phyloP scores from a whole-genome alignment of 257 asterid species.

The Fraxinus cuspidata region DNA sequence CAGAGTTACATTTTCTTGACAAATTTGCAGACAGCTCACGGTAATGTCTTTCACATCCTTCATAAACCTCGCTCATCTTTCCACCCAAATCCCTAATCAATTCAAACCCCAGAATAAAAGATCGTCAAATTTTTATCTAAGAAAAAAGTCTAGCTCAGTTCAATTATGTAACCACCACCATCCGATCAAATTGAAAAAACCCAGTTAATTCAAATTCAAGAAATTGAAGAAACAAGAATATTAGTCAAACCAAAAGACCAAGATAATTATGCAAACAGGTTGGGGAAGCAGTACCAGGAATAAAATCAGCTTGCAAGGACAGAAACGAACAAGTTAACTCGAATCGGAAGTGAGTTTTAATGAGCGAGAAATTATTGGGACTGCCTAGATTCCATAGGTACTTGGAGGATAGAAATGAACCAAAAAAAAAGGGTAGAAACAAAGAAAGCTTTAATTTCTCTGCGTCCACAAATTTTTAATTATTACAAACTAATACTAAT shows the following conservation, averaged over 20 bases:
- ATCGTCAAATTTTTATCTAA: neutral
- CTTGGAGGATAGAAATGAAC: neutral
- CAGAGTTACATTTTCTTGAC: conserved; percentile 69
- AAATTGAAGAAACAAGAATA: conserved; percentile 12
- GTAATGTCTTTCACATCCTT: conserved; percentile 89
- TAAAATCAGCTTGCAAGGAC: conserved; percentile 20
- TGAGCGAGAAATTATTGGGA: neutral
- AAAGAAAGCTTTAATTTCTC: neutral
- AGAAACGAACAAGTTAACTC: conserved; percentile 30
- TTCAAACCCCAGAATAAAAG: conserved; percentile 15
- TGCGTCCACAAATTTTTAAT: neutral
- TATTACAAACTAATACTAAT: too few relatives aligned
- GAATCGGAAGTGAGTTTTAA: conserved; percentile 24
- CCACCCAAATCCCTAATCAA: conserved; percentile 28
- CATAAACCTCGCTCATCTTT: conserved; percentile 82
- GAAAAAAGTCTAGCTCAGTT: neutral
- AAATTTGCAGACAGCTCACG: conserved; percentile 88
- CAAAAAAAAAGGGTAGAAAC: neutral
- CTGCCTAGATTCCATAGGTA: neutral
- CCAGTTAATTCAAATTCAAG: neutral
- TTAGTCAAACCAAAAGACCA: conserved; percentile 12
- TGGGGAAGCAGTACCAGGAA: conserved; percentile 12
- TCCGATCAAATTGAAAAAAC: neutral
- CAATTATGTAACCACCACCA: neutral
- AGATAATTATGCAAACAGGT: neutral